Percentiles rank a stretch among this genome's conserved stretches.
phyloP scores from a whole-genome alignment of 352 stramenopile species.

The Phytophthora ramorum region DNA sequence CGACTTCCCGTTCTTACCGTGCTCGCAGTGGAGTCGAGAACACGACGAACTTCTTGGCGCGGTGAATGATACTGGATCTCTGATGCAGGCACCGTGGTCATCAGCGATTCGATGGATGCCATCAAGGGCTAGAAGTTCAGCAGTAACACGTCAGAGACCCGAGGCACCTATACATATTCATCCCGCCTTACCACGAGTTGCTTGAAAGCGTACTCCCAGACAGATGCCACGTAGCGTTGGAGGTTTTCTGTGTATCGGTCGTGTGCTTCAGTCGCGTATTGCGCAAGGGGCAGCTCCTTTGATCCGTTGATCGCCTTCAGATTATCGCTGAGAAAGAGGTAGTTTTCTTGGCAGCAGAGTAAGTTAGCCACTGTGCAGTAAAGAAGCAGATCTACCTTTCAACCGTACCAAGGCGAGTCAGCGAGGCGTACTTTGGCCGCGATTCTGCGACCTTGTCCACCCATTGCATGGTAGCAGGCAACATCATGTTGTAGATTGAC shows the following conservation, averaged over 20 bases:
- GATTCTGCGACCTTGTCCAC: conserved; percentile 70
- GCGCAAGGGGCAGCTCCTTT: conserved; percentile 52
- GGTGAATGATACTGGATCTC: conserved; percentile 78
- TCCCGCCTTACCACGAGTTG: conserved; percentile 47
- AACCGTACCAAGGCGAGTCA: conserved; percentile 62
- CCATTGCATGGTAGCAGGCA: conserved; percentile 72
- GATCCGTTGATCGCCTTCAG: conserved; percentile 55
- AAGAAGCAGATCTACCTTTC: neutral
- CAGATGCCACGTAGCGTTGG: conserved; percentile 58
- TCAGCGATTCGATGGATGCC: conserved; percentile 54
- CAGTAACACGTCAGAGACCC: neutral
- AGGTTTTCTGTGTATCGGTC: conserved; percentile 52
- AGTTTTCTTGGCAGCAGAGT: conserved; percentile 58
- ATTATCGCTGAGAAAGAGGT: conserved; percentile 65
- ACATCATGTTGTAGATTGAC: conserved; percentile 71
- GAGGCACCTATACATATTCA: neutral
- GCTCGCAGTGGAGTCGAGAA: conserved; percentile 47
- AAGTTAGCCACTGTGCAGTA: neutral
- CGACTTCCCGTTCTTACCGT: conserved; percentile 34
- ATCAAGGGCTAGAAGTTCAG: conserved; percentile 51
- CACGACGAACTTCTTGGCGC: conserved; percentile 62
- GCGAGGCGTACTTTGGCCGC: conserved; percentile 71
- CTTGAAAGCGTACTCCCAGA: conserved; percentile 80
- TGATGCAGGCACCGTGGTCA: conserved; percentile 56
- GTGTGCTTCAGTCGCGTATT: conserved; percentile 57